A percentile compares a stretch with the other conserved stretches of the same genome.
Evolutionary conservation across 2,329 filamentous ascomycete species (phyloP).

Genomic region (Xylaria sp.): DNA sequence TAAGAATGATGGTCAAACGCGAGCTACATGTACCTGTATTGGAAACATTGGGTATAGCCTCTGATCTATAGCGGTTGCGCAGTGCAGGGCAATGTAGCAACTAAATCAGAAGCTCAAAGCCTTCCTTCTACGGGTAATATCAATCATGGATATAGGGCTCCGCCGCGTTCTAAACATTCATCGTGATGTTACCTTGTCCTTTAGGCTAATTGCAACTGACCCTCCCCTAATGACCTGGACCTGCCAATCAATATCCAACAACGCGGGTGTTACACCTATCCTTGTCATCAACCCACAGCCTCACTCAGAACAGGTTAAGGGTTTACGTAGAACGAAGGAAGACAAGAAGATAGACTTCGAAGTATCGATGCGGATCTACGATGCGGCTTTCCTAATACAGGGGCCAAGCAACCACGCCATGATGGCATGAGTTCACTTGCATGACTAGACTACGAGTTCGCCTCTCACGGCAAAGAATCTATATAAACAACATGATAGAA

Average conservation of each 20-base stretch:
- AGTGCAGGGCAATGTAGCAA: neutral
- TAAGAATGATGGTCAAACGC: neutral
- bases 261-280: constrained; percentile 6
- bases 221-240: neutral
- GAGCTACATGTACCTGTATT: neutral
- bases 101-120: neutral
- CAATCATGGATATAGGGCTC: constrained; percentile 8
- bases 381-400: constrained; percentile 13
- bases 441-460: neutral
- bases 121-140: constrained; percentile 14
- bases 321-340: neutral
- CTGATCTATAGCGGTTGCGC: neutral
- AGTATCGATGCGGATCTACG: constrained; percentile 4
- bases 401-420: neutral
- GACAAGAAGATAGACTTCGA: too few species aligned
- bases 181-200: constrained; percentile 8
- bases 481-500: constrained; percentile 15
- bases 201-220: constrained; percentile 22
- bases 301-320: constrained; percentile 15
- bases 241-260: constrained; percentile 14
- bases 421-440: neutral
- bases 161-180: neutral
- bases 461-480: neutral
- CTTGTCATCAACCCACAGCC: constrained; percentile 13
- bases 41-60: constrained; percentile 14